Percentiles rank a stretch among this genome's conserved stretches.
These are phyloP conservation scores for Epichloe gansuensis DNA, from an alignment of 2,329 filamentous ascomycete genomes.

Conservation along the genomic window DNA sequence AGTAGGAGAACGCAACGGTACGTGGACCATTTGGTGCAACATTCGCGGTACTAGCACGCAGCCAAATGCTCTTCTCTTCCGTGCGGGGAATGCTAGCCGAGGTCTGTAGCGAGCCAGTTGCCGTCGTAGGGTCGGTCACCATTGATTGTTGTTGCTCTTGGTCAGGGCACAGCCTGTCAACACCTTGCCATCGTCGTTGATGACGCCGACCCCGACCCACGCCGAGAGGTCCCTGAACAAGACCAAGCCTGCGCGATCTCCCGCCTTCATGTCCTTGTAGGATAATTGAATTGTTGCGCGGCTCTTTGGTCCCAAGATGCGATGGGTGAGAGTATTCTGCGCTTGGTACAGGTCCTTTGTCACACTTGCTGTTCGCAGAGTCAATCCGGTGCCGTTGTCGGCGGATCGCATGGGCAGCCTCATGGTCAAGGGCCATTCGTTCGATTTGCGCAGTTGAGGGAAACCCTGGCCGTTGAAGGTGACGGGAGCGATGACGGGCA, in stretches of 20 bases:
- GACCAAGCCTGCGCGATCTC: not conserved
- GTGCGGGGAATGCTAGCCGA: not conserved
- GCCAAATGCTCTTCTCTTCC: not conserved
- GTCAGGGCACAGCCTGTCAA: not conserved
- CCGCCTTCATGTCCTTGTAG: not conserved
- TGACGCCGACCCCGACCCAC: not conserved
- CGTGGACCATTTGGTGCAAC: not conserved
- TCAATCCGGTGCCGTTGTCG: not conserved
- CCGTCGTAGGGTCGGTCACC: not conserved
- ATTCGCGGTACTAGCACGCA: not conserved
- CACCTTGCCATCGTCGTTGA: not conserved
- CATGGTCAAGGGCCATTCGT: not conserved
- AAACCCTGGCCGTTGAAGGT: not conserved
- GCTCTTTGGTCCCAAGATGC: not conserved
- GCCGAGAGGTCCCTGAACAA: not conserved
- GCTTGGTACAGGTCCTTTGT: not conserved
- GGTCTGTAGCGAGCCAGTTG: not conserved
- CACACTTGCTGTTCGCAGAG: not conserved
- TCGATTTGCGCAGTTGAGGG: not conserved
- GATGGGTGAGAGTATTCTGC: not conserved
- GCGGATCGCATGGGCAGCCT: not conserved
- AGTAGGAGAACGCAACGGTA: not conserved
- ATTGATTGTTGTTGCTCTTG: not conserved
- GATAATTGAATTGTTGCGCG: not conserved
- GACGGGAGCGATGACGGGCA: not conserved